These are phyloP conservation scores for Nothophytophthora sp. DNA, from an alignment of 352 stramenopile species.

Conservation along the genomic window DNA sequence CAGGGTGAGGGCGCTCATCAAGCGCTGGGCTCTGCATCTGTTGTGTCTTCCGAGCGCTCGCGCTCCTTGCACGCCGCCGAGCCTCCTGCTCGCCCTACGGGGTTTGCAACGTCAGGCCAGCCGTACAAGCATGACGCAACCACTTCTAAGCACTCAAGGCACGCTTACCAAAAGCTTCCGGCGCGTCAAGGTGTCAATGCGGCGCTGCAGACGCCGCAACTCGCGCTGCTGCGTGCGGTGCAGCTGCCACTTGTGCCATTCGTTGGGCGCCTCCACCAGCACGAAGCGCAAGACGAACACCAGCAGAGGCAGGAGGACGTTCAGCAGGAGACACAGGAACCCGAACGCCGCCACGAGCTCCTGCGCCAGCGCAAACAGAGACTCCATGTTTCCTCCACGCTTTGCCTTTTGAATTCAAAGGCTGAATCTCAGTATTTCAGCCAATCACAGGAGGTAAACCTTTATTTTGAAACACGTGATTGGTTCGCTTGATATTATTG, in stretches of 20 bases:
- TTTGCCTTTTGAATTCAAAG: too few relatives aligned
- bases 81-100: conserved; percentile 29
- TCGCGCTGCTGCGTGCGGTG: conserved; percentile 42
- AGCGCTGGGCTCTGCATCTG: neutral
- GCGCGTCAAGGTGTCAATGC: conserved; percentile 25
- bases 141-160: too few relatives aligned
- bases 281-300: conserved; percentile 29
- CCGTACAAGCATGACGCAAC: neutral
- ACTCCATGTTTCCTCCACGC: too few relatives aligned
- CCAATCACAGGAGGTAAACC: too few relatives aligned
- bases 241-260: conserved; percentile 40
- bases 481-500: too few relatives aligned
- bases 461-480: too few relatives aligned
- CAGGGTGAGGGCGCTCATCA: neutral
- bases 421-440: too few relatives aligned
- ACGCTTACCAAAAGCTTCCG: conserved; percentile 21
- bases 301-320: conserved; percentile 37
- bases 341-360: conserved; percentile 52
- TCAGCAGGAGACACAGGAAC: conserved; percentile 42
- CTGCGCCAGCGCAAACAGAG: conserved; percentile 18
- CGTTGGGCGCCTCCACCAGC: conserved; percentile 28
- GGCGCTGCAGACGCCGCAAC: conserved; percentile 32
- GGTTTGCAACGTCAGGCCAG: too few relatives aligned
- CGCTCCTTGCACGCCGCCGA: conserved; percentile 4
- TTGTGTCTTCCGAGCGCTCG: conserved; percentile 18